Conservation (phyloP, 106 monocot species). For the Phalaenopsis equestris region DNA sequence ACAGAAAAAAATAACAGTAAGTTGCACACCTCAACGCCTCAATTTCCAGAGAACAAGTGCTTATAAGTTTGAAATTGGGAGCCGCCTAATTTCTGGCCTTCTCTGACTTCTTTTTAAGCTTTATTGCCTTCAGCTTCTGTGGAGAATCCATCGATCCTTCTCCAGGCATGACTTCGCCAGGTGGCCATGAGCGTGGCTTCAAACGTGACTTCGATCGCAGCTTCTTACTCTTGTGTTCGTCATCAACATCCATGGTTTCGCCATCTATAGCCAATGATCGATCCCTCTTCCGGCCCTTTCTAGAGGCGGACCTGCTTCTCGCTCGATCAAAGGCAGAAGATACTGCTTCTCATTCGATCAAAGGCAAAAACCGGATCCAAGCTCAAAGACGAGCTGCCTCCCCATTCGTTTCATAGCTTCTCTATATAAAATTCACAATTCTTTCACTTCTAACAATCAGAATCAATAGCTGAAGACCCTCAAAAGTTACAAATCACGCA, state of each 20-base stretch:
- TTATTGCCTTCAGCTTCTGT: conserved; percentile 67
- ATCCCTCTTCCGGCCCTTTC: conserved; percentile 57
- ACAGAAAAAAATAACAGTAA: too few relatives aligned
- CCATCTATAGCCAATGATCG: conserved; percentile 40
- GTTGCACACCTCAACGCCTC: conserved; percentile 34
- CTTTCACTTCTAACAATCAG: too few relatives aligned
- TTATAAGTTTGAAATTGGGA: conserved; percentile 84
- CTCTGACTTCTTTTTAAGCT: conserved; percentile 51
- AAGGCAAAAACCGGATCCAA: conserved; percentile 71
- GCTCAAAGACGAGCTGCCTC: conserved; percentile 64
- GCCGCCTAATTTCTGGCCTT: conserved; percentile 77
- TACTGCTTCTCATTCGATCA: conserved; percentile 42
- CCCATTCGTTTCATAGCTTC: conserved; percentile 53
- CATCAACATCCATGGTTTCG: conserved; percentile 53
- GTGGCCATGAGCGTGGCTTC: conserved; percentile 48
- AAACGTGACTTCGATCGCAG: conserved; percentile 44
- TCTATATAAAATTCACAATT: too few relatives aligned
- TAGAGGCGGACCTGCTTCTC: conserved; percentile 43
- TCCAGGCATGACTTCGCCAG: conserved; percentile 66
- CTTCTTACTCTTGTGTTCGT: conserved; percentile 56
- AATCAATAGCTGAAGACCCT: too few relatives aligned
- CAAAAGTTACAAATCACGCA: too few relatives aligned
- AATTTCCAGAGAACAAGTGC: conserved; percentile 90
- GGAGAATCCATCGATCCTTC: conserved; percentile 90
- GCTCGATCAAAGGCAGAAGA: conserved; percentile 58